Conservation (phyloP, 2,329 filamentous ascomycete genomes). For the Sclerotinia sclerotiorum region DNA sequence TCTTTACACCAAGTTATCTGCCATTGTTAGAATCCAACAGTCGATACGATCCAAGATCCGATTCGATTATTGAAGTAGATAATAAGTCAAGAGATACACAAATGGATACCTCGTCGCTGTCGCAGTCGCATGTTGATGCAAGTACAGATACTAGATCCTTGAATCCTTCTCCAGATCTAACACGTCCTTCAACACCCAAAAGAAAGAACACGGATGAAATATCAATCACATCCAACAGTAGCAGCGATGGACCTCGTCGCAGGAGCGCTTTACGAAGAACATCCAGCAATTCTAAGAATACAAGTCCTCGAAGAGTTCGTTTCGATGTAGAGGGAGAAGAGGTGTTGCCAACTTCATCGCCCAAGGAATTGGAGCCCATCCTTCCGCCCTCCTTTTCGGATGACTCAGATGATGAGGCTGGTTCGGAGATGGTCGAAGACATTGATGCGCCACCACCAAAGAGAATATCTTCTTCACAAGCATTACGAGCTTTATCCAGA, state of each 20-base stretch:
- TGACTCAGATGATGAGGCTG: constrained; percentile 41
- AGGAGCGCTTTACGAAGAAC: constrained; percentile 60
- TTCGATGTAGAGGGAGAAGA: constrained; percentile 62
- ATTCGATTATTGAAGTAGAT: constrained; percentile 7
- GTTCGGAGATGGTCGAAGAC: constrained; percentile 38
- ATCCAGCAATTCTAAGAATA: constrained; percentile 50
- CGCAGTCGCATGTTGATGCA: constrained; percentile 27
- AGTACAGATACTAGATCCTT: constrained; percentile 34
- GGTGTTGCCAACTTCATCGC: constrained; percentile 60
- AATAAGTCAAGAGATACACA: constrained; percentile 29
- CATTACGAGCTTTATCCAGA: constrained; percentile 53
- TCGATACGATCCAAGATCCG: constrained; percentile 29
- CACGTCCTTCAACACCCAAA: constrained; percentile 32
- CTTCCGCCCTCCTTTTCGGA: constrained; percentile 25
- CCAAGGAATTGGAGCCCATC: constrained; percentile 34
- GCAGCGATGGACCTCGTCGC: constrained; percentile 51
- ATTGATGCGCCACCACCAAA: constrained; percentile 48
- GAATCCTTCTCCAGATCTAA: constrained; percentile 30
- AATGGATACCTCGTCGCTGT: constrained; percentile 27
- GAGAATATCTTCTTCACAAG: constrained; percentile 57
- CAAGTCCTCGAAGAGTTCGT: constrained; percentile 61
- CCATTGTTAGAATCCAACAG: constrained; percentile 54
- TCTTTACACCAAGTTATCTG: constrained; percentile 63
- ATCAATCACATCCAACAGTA: constrained; percentile 54
- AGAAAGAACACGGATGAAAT: constrained; percentile 40